Conservation (phyloP, 305 asterid genomes). For the Solanum hybrid region DNA sequence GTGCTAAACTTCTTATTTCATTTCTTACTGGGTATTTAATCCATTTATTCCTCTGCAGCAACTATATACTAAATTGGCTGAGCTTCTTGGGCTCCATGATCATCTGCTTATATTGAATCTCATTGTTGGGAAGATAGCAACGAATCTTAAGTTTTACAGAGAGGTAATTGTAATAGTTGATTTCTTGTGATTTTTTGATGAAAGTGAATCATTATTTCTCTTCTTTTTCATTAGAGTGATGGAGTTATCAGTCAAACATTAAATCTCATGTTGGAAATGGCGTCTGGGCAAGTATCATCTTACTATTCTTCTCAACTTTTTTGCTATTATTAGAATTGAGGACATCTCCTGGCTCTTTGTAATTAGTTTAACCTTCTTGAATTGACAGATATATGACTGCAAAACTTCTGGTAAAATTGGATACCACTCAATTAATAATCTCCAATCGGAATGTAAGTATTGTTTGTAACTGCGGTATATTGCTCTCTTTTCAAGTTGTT, state of each 20-base stretch:
- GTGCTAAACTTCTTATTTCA: background rate
- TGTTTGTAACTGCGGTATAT: background rate
- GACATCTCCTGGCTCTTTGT: background rate
- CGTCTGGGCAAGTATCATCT: conserved; percentile 70
- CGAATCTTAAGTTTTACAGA: conserved; percentile 83
- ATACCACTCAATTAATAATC: conserved; percentile 77
- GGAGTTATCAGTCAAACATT: conserved; percentile 90
- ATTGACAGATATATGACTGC: conserved; percentile 82
- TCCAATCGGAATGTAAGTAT: conserved; percentile 70
- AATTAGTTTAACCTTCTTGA: background rate
- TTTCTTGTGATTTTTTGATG: background rate
- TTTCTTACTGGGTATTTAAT: background rate
- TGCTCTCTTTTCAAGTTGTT: conserved; percentile 4
- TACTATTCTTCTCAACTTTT: background rate
- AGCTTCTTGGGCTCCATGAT: conserved; percentile 95
- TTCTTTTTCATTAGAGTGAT: conserved; percentile 53
- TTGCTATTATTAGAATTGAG: background rate
- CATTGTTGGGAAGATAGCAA: conserved; percentile 76
- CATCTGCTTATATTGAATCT: conserved; percentile 80
- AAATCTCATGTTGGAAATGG: conserved; percentile 88
- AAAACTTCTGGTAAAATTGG: conserved; percentile 91
- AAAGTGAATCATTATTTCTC: conserved; percentile 9
- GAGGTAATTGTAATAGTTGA: conserved; percentile 39
- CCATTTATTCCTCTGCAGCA: conserved; percentile 57
- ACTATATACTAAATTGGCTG: conserved; percentile 82